Percentiles rank a stretch among this genome's conserved stretches.
phyloP scores from a whole-genome alignment of 2,329 filamentous ascomycete species.

The Fusarium sp. region DNA sequence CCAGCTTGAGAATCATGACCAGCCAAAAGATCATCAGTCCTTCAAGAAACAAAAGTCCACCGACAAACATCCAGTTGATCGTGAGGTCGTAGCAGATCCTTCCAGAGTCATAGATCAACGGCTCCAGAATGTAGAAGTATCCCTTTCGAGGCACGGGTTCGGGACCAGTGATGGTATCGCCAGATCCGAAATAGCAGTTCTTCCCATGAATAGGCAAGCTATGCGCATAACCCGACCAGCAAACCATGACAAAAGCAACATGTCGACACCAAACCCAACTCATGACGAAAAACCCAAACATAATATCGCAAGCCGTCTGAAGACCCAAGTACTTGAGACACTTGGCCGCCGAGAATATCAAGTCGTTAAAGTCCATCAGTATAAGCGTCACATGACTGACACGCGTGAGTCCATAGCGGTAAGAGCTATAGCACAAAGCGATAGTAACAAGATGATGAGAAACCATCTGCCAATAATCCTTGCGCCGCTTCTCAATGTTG shows the following conservation, averaged over 20 bases:
- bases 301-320: constrained; percentile 78
- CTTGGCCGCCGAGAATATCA: constrained; percentile 75
- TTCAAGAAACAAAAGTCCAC: constrained; percentile 80
- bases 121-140: constrained; percentile 74
- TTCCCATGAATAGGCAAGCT: constrained; percentile 50
- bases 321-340: constrained; percentile 90
- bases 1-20: constrained; percentile 70
- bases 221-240: constrained; percentile 71
- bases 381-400: constrained; percentile 90
- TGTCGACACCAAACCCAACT: constrained; percentile 88
- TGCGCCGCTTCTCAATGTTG: constrained; percentile 91
- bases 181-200: constrained; percentile 75
- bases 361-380: constrained; percentile 93
- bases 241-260: constrained; percentile 79
- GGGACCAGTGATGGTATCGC: constrained; percentile 65
- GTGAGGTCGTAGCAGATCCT: constrained; percentile 81
- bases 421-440: constrained; percentile 80
- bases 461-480: constrained; percentile 97
- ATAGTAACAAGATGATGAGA: constrained; percentile 93
- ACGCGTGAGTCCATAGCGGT: constrained; percentile 85
- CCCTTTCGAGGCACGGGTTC: constrained; percentile 56
- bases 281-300: constrained; percentile 88
- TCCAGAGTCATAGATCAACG: constrained; percentile 76
- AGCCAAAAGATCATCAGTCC: constrained; percentile 88
- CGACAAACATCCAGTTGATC: constrained; percentile 82